Conservation (phyloP, 202 grass and related monocot species). For the Brachypodium distachyon region DNA sequence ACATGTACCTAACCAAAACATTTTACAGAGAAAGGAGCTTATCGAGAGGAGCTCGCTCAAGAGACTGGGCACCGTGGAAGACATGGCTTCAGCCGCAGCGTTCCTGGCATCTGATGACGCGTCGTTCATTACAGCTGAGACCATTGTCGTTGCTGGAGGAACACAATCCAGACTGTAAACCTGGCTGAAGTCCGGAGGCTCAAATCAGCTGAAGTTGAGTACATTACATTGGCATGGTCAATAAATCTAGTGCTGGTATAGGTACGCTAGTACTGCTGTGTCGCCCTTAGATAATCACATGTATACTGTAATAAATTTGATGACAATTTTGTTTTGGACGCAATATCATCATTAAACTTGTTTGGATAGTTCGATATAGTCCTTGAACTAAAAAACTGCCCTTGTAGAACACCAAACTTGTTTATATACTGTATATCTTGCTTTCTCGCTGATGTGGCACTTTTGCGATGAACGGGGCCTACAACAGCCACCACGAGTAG, state of each 20-base stretch:
- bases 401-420: no score
- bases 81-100: slow-evolving; percentile 67
- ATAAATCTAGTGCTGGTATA: background rate
- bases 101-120: slow-evolving; percentile 88
- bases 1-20: slow-evolving; percentile 12
- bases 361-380: no score
- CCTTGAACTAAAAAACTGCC: no score
- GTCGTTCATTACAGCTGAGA: slow-evolving; percentile 90
- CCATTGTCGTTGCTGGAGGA: slow-evolving; percentile 82
- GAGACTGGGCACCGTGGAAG: slow-evolving; percentile 64
- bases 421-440: no score
- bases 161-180: slow-evolving; percentile 64
- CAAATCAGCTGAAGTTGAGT: background rate
- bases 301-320: background rate
- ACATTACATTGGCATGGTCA: background rate
- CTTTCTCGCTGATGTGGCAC: no score
- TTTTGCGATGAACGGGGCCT: no score
- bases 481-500: no score
- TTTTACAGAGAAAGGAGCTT: slow-evolving; percentile 64
- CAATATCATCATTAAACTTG: background rate
- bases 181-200: background rate
- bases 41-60: slow-evolving; percentile 45
- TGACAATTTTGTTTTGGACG: background rate
- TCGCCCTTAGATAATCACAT: background rate
- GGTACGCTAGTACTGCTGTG: background rate